Conservation (phyloP, 768 basidiomycete genomes). For the Phylloporus rhodoxanthus region DNA sequence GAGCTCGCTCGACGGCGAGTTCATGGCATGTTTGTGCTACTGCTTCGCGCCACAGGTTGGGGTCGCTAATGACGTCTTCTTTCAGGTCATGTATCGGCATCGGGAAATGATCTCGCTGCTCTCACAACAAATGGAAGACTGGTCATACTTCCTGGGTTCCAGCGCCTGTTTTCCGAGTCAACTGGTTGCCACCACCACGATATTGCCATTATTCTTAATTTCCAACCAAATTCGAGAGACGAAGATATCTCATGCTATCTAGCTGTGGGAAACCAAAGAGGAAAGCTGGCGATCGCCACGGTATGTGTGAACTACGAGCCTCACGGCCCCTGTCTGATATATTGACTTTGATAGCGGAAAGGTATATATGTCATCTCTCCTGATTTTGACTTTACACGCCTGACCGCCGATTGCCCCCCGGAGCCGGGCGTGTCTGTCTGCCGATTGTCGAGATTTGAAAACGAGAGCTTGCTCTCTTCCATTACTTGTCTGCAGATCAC, state of each 20-base stretch:
- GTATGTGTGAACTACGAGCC: slow-evolving; percentile 22
- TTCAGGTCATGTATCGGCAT: slow-evolving; percentile 41
- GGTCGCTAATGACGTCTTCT: slow-evolving; percentile 1
- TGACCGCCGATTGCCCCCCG: slow-evolving; percentile 28
- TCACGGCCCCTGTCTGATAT: not conserved
- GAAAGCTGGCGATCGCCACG: slow-evolving; percentile 42
- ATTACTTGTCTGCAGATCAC: slow-evolving; percentile 55
- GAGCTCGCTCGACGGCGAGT: slow-evolving; percentile 8
- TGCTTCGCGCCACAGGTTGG: not conserved
- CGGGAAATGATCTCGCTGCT: slow-evolving; percentile 35
- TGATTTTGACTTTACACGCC: slow-evolving; percentile 17
- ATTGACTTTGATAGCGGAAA: slow-evolving; percentile 1
- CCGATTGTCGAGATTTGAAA: slow-evolving; percentile 14
- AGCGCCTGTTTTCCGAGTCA: slow-evolving; percentile 20
- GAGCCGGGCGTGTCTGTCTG: slow-evolving; percentile 27
- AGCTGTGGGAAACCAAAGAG: slow-evolving; percentile 38
- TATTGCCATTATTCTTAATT: slow-evolving; percentile 24
- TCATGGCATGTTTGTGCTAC: slow-evolving; percentile 25
- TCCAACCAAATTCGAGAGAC: slow-evolving; percentile 11
- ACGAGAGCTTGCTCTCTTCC: slow-evolving; percentile 10
- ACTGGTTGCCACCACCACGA: slow-evolving; percentile 37
- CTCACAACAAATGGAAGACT: slow-evolving; percentile 24
- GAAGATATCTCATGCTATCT: slow-evolving; percentile 40
- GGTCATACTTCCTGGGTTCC: slow-evolving; percentile 27
- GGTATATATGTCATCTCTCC: slow-evolving; percentile 27